These are phyloP conservation scores for Penicillium riverlandense DNA, from an alignment of 495 filamentous ascomycete species.

Conservation along the genomic window DNA sequence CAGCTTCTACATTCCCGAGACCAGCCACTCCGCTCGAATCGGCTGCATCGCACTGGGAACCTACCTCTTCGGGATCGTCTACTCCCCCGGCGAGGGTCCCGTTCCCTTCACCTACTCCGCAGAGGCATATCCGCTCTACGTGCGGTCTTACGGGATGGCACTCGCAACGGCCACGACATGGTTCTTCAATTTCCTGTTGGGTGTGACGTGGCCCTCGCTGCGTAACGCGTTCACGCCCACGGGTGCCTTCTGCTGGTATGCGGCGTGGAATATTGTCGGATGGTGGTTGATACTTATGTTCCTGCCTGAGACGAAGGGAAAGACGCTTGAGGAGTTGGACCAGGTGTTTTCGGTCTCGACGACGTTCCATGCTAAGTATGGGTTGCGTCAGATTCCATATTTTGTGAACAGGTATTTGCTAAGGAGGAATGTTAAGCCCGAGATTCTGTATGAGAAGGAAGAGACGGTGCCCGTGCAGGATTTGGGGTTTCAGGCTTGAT, in stretches of 20 bases:
- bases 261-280: slow-evolving; percentile 42
- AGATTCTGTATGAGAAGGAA: slow-evolving; percentile 34
- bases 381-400: slow-evolving; percentile 38
- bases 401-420: slow-evolving; percentile 43
- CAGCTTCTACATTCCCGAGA: slow-evolving; percentile 63
- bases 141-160: slow-evolving; percentile 64
- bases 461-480: slow-evolving; percentile 12
- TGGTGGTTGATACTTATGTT: slow-evolving; percentile 42
- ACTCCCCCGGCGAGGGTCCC: slow-evolving; percentile 74
- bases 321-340: slow-evolving; percentile 40
- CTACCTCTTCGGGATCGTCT: slow-evolving; percentile 68
- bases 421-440: slow-evolving; percentile 21
- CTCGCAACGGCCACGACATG: slow-evolving; percentile 62
- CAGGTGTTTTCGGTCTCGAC: slow-evolving; percentile 48
- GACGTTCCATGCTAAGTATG: slow-evolving; percentile 36
- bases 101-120: slow-evolving; percentile 82
- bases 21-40: slow-evolving; percentile 35
- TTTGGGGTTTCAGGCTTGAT: slow-evolving; percentile 20
- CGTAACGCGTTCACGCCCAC: slow-evolving; percentile 38
- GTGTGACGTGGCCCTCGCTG: slow-evolving; percentile 52
- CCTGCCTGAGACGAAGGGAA: slow-evolving; percentile 45
- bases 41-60: slow-evolving; percentile 61
- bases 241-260: slow-evolving; percentile 54
- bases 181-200: slow-evolving; percentile 41
- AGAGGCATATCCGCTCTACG: slow-evolving; percentile 70